A percentile compares a stretch with the other conserved stretches of the same genome.
phyloP scores from a whole-genome alignment of 345 rosid genomes.

The Heritiera fomes region DNA sequence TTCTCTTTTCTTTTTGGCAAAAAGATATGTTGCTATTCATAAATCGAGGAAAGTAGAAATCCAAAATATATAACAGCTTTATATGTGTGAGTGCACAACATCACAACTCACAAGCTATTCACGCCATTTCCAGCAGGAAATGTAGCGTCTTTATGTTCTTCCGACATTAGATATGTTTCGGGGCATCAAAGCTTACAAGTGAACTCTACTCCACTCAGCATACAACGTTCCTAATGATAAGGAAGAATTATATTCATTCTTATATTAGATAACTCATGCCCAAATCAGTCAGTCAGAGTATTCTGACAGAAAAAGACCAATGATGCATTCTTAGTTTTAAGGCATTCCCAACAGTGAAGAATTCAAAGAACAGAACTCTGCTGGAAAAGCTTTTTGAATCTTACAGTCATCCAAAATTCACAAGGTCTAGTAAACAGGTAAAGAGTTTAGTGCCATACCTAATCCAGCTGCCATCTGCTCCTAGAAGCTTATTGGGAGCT shows the following conservation, averaged over 20 bases:
- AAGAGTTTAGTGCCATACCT: constrained; percentile 45
- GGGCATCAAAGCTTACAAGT: too few species aligned
- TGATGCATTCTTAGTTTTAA: neutral
- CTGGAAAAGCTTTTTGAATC: too few species aligned
- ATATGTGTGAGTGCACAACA: too few species aligned
- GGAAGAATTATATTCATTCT: neutral
- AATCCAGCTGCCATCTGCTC: constrained; percentile 98
- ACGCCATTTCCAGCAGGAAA: neutral
- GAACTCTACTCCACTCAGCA: neutral
- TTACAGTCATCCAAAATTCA: too few species aligned
- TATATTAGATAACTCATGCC: neutral
- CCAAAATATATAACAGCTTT: neutral
- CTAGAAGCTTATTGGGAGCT: constrained; percentile 98
- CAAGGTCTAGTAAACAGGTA: neutral
- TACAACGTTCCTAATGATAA: neutral
- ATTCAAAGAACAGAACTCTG: neutral
- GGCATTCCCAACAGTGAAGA: neutral
- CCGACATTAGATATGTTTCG: too few species aligned
- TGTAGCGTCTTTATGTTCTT: neutral
- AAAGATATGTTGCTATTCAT: neutral
- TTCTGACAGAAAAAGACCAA: neutral
- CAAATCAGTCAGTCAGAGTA: neutral
- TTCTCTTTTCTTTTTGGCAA: neutral
- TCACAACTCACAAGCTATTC: neutral
- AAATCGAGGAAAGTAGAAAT: neutral